phyloP scores from a whole-genome alignment of 192 early-diverging fungal genomes.

The Irineochytrium annulatum region DNA sequence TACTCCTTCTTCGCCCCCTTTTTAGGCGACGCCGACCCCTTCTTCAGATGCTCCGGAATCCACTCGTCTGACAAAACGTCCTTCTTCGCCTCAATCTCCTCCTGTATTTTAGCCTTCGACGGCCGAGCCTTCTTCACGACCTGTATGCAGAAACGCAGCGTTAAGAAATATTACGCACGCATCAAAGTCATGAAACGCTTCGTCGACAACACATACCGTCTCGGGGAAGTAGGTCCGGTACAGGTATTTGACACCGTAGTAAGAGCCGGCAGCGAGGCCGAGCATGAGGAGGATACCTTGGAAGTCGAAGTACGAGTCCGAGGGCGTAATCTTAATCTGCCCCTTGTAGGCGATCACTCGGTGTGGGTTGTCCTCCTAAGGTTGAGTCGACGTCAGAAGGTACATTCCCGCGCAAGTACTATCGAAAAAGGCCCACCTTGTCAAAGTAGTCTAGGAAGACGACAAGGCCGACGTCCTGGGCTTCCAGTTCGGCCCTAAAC shows the following conservation, averaged over 20 bases:
- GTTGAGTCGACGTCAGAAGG: not conserved
- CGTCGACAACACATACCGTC: not conserved
- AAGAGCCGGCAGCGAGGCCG: conserved; percentile 7
- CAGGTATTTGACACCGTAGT: conserved; percentile 6
- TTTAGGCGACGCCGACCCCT: not conserved
- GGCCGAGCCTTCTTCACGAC: conserved; percentile 18
- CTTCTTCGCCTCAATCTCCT: conserved; percentile 22
- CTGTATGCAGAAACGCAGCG: too few species aligned
- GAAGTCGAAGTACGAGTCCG: conserved; percentile 22
- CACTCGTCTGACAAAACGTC: conserved; percentile 25
- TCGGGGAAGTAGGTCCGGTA: not conserved
- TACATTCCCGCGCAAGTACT: not conserved
- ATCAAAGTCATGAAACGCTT: not conserved
- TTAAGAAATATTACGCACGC: not conserved
- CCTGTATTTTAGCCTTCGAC: conserved; percentile 17
- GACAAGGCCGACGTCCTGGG: conserved; percentile 23
- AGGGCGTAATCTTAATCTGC: conserved; percentile 11
- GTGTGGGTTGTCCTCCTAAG: conserved; percentile 22
- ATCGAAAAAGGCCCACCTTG: conserved; percentile 9
- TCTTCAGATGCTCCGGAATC: conserved; percentile 27
- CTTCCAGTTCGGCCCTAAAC: conserved; percentile 25
- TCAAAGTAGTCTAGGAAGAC: conserved; percentile 27
- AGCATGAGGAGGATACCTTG: conserved; percentile 14
- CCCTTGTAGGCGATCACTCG: conserved; percentile 22
- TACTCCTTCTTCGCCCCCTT: conserved; percentile 14